Percentiles rank a stretch among this genome's conserved stretches.
Evolutionary conservation across 2,329 filamentous ascomycete species (phyloP).

Genomic region (Chalaropsis thielavioides): DNA sequence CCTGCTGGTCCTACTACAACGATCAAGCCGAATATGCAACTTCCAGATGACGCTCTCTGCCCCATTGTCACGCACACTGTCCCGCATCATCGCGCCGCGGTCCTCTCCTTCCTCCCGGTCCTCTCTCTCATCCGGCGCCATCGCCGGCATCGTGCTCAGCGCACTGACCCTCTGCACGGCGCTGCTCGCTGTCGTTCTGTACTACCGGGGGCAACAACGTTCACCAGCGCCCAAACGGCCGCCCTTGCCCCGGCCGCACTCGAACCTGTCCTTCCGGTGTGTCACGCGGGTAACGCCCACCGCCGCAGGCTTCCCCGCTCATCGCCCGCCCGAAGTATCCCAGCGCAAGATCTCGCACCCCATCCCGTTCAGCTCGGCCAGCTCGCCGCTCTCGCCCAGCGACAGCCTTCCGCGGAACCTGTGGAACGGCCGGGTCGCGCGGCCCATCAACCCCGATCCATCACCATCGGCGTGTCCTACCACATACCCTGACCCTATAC

Average conservation of each 20-base stretch:
- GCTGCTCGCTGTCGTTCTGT: slow-evolving; percentile 25
- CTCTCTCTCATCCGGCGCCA: slow-evolving; percentile 6
- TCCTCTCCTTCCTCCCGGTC: slow-evolving; percentile 3
- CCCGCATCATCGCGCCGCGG: not conserved
- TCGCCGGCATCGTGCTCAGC: slow-evolving; percentile 24
- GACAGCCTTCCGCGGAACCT: not conserved
- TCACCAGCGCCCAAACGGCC: slow-evolving; percentile 26
- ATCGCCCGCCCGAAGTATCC: not conserved
- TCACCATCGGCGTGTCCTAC: not conserved
- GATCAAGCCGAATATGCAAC: not conserved
- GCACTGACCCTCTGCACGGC: slow-evolving; percentile 28
- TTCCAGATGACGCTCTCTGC: not conserved
- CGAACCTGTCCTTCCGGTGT: slow-evolving; percentile 38
- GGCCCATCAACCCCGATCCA: not conserved
- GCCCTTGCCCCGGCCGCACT: slow-evolving; percentile 26
- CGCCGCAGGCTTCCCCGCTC: slow-evolving; percentile 25
- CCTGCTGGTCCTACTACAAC: not conserved
- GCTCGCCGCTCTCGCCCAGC: not conserved
- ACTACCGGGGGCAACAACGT: slow-evolving; percentile 34
- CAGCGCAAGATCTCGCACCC: not conserved
- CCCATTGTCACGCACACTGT: not conserved
- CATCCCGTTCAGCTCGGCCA: not conserved
- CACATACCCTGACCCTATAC: not conserved
- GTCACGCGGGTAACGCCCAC: slow-evolving; percentile 31
- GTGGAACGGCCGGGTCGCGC: not conserved